These are phyloP conservation scores for Cochlearia excelsa DNA, from an alignment of 345 rosid genomes.

Conservation along the genomic window DNA sequence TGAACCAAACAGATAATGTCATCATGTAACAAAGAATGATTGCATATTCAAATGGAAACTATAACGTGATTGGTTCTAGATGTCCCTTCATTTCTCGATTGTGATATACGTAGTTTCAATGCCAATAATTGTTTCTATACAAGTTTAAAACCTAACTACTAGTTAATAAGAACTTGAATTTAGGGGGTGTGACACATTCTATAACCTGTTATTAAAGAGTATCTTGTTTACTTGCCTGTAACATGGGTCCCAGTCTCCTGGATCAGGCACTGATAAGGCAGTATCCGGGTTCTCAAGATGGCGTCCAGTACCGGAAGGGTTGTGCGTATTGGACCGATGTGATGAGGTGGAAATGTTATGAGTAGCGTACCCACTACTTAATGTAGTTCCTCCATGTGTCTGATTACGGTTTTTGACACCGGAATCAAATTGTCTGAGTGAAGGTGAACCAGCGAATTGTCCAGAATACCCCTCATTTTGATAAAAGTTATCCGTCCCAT, in stretches of 20 bases:
- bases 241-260: constrained; percentile 99
- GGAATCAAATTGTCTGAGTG: constrained; percentile 53
- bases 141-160: constrained; percentile 15
- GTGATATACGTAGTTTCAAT: background rate
- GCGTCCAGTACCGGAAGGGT: constrained; percentile 43
- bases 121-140: background rate
- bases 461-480: constrained; percentile 62
- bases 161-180: constrained; percentile 7
- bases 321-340: constrained; percentile 41
- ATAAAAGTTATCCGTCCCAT: constrained; percentile 46
- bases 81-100: background rate
- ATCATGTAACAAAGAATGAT: constrained; percentile 12
- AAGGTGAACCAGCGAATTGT: constrained; percentile 44
- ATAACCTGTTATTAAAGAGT: constrained; percentile 6
- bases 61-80: constrained; percentile 1
- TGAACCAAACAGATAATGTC: constrained; percentile 13
- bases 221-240: constrained; percentile 61
- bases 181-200: constrained; percentile 13
- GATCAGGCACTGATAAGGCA: constrained; percentile 67
- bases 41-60: constrained; percentile 10
- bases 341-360: constrained; percentile 51
- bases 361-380: constrained; percentile 46
- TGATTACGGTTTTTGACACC: constrained; percentile 51
- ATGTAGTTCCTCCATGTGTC: constrained; percentile 55
- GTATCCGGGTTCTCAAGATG: constrained; percentile 52